phyloP scores from a whole-genome alignment of 2,329 filamentous ascomycete species.

The Microascus cirrosus region DNA sequence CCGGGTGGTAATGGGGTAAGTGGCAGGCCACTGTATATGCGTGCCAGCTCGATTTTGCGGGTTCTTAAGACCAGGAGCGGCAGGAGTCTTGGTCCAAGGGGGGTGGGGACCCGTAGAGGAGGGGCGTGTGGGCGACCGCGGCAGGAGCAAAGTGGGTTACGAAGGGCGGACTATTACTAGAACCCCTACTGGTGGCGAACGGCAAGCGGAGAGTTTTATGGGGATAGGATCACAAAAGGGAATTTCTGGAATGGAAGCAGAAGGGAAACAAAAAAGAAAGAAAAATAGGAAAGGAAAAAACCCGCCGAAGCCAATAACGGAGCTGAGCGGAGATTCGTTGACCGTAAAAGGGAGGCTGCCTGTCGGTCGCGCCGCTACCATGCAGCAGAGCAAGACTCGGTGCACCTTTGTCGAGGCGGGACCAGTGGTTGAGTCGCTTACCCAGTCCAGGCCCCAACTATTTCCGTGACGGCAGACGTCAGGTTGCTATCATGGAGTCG shows the following conservation, averaged over 20 bases:
- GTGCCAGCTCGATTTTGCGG: not conserved
- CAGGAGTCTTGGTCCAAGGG: conserved; percentile 2
- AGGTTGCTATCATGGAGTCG: not conserved
- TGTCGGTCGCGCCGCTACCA: not conserved
- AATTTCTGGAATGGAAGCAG: not conserved
- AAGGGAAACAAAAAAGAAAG: not conserved
- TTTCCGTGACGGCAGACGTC: not conserved
- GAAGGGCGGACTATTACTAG: conserved; percentile 3
- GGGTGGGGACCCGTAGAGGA: not conserved
- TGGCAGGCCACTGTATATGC: not conserved
- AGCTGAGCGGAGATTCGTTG: not conserved
- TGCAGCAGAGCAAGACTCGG: not conserved
- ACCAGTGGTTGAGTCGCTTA: not conserved
- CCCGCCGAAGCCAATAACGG: not conserved
- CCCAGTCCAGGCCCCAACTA: not conserved
- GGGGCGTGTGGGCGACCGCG: not conserved
- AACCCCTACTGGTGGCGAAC: conserved; percentile 2
- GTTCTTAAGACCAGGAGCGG: not conserved
- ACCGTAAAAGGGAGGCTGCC: not conserved
- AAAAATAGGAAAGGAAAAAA: not conserved
- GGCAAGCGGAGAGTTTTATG: not conserved
- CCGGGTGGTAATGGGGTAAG: not conserved
- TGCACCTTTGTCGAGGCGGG: not conserved
- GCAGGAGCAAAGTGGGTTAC: not conserved
- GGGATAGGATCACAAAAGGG: not conserved